Percentiles rank a stretch among this genome's conserved stretches.
phyloP scores from a whole-genome alignment of 208 protist genomes.

The Trypanosoma brucei region DNA sequence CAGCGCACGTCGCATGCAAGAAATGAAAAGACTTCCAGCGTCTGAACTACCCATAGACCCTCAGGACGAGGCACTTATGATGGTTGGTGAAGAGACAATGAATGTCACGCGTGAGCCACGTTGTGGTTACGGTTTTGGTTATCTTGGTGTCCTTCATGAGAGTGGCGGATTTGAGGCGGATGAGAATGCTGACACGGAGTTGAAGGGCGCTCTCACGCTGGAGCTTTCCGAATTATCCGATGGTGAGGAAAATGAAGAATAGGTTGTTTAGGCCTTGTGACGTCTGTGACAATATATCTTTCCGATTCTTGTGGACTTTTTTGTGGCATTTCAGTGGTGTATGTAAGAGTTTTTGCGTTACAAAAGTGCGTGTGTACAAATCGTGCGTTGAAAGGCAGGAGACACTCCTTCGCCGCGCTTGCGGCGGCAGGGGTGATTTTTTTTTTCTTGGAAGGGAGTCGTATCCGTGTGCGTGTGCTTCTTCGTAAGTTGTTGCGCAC shows the following conservation, averaged over 20 bases:
- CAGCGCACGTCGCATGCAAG: constrained; percentile 27
- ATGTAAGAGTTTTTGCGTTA: too few species aligned
- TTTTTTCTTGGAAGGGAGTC: too few species aligned
- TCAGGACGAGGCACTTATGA: constrained; percentile 22
- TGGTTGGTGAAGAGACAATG: constrained; percentile 15
- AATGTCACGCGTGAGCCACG: constrained; percentile 33
- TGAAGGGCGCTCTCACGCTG: constrained; percentile 55
- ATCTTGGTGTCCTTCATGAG: constrained; percentile 66
- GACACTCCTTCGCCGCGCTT: too few species aligned
- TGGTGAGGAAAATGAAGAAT: constrained; percentile 20
- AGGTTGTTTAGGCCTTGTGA: neutral
- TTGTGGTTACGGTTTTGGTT: constrained; percentile 80
- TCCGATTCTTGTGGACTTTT: too few species aligned
- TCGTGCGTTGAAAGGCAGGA: too few species aligned
- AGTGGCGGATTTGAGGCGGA: constrained; percentile 76
- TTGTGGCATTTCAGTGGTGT: too few species aligned
- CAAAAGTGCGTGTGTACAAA: too few species aligned
- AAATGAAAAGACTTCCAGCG: constrained; percentile 33
- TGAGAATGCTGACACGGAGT: constrained; percentile 41
- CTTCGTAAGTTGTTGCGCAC: too few species aligned
- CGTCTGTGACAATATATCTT: too few species aligned
- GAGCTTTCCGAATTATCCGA: constrained; percentile 30
- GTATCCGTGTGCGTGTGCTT: too few species aligned
- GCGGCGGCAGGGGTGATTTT: too few species aligned
- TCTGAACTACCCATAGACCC: constrained; percentile 52